These are phyloP conservation scores for Populus euphratica DNA, from an alignment of 345 rosid genomes.

Conservation along the genomic window DNA sequence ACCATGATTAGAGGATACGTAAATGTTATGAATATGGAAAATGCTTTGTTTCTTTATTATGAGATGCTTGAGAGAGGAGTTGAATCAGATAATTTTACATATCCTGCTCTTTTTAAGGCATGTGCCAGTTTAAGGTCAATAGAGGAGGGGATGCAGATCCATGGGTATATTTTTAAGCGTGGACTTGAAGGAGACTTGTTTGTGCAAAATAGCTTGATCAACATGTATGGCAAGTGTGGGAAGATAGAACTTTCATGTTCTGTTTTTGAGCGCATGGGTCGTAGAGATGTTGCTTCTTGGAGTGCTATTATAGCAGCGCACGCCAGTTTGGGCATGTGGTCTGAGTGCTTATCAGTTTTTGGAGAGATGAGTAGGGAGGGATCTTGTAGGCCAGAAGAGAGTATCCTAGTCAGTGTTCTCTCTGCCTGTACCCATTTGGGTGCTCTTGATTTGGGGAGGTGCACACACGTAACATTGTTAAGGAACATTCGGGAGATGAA, in stretches of 20 bases:
- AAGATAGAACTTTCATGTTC: slow-evolving; percentile 22
- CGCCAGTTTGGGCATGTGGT: slow-evolving; percentile 34
- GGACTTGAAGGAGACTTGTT: slow-evolving; percentile 32
- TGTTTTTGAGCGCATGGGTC: slow-evolving; percentile 29
- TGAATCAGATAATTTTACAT: slow-evolving; percentile 39
- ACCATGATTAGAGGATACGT: slow-evolving; percentile 35
- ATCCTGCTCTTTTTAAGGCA: slow-evolving; percentile 36
- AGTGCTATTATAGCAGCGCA: slow-evolving; percentile 42
- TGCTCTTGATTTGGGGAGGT: slow-evolving; percentile 37
- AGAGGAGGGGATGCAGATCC: slow-evolving; percentile 41
- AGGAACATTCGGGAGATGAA: slow-evolving; percentile 46
- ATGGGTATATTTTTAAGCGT: slow-evolving; percentile 29
- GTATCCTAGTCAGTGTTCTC: slow-evolving; percentile 31
- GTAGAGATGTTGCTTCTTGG: slow-evolving; percentile 41
- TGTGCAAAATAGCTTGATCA: slow-evolving; percentile 40
- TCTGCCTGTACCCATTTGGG: slow-evolving; percentile 37
- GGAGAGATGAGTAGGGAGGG: slow-evolving; percentile 25
- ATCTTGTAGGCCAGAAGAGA: slow-evolving; percentile 38
- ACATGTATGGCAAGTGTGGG: slow-evolving; percentile 40
- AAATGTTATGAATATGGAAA: slow-evolving; percentile 19
- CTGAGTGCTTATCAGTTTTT: slow-evolving; percentile 31
- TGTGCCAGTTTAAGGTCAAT: slow-evolving; percentile 28
- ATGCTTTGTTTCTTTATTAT: slow-evolving; percentile 24
- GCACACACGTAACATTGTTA: slow-evolving; percentile 36
- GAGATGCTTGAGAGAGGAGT: slow-evolving; percentile 39